phyloP scores from a whole-genome alignment of 345 rosid species.

The Adansonia digitata region DNA sequence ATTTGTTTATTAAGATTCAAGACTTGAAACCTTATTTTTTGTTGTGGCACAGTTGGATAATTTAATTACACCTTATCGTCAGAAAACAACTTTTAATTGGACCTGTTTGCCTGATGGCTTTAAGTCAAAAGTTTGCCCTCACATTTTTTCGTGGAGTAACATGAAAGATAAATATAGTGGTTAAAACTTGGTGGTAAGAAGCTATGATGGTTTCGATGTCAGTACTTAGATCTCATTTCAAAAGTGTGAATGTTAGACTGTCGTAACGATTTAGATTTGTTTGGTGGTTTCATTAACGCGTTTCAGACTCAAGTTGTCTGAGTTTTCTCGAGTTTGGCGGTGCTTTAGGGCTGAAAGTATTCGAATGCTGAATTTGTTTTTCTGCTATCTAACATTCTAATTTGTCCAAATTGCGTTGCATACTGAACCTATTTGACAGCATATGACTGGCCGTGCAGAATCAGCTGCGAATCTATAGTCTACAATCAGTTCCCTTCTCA shows the following conservation, averaged over 20 bases:
- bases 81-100: background rate
- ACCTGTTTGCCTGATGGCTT: background rate
- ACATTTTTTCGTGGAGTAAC: background rate
- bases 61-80: background rate
- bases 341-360: no score
- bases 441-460: no score
- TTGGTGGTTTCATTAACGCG: no score
- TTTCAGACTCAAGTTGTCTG: no score
- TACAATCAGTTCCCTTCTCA: background rate
- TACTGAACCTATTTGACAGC: no score
- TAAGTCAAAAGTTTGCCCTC: no score
- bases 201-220: background rate
- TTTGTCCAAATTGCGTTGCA: no score
- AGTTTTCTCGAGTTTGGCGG: no score
- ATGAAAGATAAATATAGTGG: background rate
- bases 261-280: background rate
- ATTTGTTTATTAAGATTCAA: slow-evolving; percentile 14
- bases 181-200: background rate
- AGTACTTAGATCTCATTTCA: background rate
- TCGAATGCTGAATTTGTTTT: no score
- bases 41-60: slow-evolving; percentile 10
- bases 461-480: no score
- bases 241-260: background rate
- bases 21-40: slow-evolving; percentile 6
- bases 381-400: no score